A percentile compares a stretch with the other conserved stretches of the same genome.
phyloP scores from a whole-genome alignment of 352 stramenopile species.

The Globisporangium acanthophoron region DNA sequence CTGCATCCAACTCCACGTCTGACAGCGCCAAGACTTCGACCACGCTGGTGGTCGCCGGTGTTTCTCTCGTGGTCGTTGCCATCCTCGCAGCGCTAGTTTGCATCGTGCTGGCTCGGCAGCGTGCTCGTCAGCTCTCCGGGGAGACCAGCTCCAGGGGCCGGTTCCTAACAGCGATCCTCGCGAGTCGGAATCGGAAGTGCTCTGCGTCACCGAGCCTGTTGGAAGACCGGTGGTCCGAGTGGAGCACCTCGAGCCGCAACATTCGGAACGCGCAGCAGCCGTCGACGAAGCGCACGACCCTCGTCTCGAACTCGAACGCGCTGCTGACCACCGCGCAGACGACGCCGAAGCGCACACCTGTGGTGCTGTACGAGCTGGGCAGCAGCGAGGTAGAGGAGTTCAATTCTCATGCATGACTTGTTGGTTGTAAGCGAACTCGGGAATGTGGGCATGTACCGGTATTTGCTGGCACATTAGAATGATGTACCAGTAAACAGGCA shows the following conservation, averaged over 20 bases:
- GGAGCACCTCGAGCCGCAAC: conserved; percentile 5
- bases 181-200: background rate
- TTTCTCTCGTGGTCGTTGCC: background rate
- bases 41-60: background rate
- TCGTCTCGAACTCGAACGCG: background rate
- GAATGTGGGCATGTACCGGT: background rate
- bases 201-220: conserved; percentile 5
- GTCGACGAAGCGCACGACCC: background rate
- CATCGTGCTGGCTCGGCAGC: background rate
- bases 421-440: background rate
- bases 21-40: background rate
- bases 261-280: background rate
- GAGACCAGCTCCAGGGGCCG: background rate
- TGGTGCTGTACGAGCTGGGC: conserved; percentile 9
- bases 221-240: conserved; percentile 6
- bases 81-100: background rate
- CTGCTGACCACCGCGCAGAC: background rate
- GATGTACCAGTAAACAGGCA: no score
- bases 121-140: background rate
- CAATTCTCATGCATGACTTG: background rate
- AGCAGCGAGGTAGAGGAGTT: no score
- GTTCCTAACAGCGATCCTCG: conserved; percentile 5
- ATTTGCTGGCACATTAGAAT: background rate
- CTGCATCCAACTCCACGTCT: background rate
- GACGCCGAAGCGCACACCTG: conserved; percentile 5